Evolutionary conservation across 768 basidiomycete genomes (phyloP), one percentile per base, ranked within the genome.

Genomic region (Goffeauzyma gilvescens): DNA sequence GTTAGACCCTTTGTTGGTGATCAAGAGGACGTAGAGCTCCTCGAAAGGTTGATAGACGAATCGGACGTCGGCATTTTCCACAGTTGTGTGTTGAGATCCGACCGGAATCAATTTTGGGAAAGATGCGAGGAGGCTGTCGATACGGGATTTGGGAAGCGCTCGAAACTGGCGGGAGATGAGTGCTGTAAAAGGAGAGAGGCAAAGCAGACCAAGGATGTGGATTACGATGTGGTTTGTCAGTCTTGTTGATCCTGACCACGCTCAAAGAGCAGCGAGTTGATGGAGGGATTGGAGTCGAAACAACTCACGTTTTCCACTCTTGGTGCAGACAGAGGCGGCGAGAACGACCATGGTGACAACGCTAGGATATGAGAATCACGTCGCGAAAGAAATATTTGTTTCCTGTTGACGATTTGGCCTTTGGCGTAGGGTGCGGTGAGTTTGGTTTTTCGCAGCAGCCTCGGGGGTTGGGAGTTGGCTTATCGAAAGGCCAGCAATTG

Each of bases 1-100:
- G 58, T 98, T 98, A n/a, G 83, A 86, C 6, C 85, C 83, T 64
- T 93, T 95, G 68, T 95, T 96, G 42, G 90, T 96, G 66, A 96
- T 89, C 50, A 96, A 72, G 52, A 96, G 72, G 47, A 96, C 90
- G 66, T 95, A 96, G 20, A 96, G 75, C 62, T 95, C 86, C 64
- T 93, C 87, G 34, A 95, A 73, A 0, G 87, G 86, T 57, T 93
- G 87, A 64, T 90, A 95, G 49, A 95, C 87, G 60, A 86, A 95
- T 54, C 87, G 81, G 38, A 90, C 87, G 64, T 98, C 86, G 28
- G 81, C 66, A 0, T 85, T 93, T 70, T 84, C 89, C 54, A 90
- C 81, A n/a, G 85, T 83, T 3, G 89, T 93, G 62, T 95, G 87
- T 64, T 93, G 87, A 20, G 79, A 84, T 57, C 83, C 84, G 41